phyloP scores from a whole-genome alignment of 345 rosid genomes.

The Fremontodendron californicum region DNA sequence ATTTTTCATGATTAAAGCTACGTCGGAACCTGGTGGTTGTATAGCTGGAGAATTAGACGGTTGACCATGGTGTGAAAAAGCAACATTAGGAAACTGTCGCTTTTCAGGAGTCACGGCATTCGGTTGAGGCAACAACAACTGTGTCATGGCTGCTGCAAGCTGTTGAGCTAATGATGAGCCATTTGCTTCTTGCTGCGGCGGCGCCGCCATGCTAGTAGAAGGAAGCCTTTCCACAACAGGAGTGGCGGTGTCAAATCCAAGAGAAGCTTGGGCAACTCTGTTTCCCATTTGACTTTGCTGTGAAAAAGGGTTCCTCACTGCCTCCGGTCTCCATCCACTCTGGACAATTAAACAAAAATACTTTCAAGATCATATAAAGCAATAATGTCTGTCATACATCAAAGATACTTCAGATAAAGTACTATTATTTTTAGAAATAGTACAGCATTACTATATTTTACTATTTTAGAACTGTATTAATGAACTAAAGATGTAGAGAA shows the following conservation, averaged over 20 bases:
- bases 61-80: slow-evolving; percentile 18
- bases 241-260: not conserved
- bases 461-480: not conserved
- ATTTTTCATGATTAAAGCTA: slow-evolving; percentile 16
- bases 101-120: slow-evolving; percentile 23
- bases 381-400: not conserved
- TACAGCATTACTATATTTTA: not conserved
- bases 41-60: slow-evolving; percentile 16
- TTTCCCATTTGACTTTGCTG: slow-evolving; percentile 38
- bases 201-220: slow-evolving; percentile 15
- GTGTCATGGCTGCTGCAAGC: slow-evolving; percentile 30
- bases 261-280: slow-evolving; percentile 20
- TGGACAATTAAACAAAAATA: slow-evolving; percentile 37
- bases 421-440: not conserved
- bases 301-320: slow-evolving; percentile 56
- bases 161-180: slow-evolving; percentile 32
- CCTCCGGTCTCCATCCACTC: slow-evolving; percentile 67
- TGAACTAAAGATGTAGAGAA: not conserved
- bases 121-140: slow-evolving; percentile 28
- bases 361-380: not conserved
- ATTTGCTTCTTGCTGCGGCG: slow-evolving; percentile 35
- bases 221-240: slow-evolving; percentile 15
- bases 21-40: slow-evolving; percentile 15
- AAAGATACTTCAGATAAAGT: not conserved
- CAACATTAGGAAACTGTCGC: slow-evolving; percentile 16